Conservation (phyloP, 192 early-diverging fungal genomes). For the Umbelopsis sp. region DNA sequence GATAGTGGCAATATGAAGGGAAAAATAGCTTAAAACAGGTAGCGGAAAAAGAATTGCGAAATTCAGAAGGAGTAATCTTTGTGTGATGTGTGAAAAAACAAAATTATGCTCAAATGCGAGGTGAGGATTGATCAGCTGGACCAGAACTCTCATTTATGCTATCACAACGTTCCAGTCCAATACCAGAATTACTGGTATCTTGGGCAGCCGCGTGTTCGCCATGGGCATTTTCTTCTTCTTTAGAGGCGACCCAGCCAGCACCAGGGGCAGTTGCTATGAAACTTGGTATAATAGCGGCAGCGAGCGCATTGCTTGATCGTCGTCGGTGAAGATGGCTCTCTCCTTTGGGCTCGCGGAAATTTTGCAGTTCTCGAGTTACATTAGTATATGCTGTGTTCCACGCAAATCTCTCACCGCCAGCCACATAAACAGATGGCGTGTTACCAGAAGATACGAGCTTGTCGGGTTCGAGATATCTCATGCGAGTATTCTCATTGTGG, state of each 20-base stretch:
- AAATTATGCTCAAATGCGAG: too few species aligned
- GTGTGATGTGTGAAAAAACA: too few species aligned
- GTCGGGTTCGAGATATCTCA: conserved; percentile 31
- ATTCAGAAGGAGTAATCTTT: too few species aligned
- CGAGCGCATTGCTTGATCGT: conserved; percentile 29
- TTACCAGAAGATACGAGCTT: conserved; percentile 24
- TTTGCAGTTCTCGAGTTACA: conserved; percentile 37
- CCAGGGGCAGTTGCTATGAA: conserved; percentile 45
- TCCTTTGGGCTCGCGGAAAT: conserved; percentile 11
- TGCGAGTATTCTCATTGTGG: conserved; percentile 30
- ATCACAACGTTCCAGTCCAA: conserved; percentile 21
- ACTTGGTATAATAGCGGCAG: conserved; percentile 42
- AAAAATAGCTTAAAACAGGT: too few species aligned
- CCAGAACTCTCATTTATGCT: neutral
- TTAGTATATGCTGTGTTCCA: conserved; percentile 49
- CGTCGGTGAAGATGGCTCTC: neutral
- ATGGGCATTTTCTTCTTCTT: neutral
- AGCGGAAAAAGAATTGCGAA: too few species aligned
- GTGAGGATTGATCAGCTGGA: neutral
- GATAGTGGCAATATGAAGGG: too few species aligned
- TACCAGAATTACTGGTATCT: conserved; percentile 26
- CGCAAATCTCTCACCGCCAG: conserved; percentile 42
- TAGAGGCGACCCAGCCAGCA: conserved; percentile 45
- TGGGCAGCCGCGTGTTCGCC: conserved; percentile 24
- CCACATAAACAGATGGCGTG: conserved; percentile 32